A percentile compares a stretch with the other conserved stretches of the same genome.
phyloP scores from a whole-genome alignment of 352 stramenopile genomes.

The Thalassiosira exigua region DNA sequence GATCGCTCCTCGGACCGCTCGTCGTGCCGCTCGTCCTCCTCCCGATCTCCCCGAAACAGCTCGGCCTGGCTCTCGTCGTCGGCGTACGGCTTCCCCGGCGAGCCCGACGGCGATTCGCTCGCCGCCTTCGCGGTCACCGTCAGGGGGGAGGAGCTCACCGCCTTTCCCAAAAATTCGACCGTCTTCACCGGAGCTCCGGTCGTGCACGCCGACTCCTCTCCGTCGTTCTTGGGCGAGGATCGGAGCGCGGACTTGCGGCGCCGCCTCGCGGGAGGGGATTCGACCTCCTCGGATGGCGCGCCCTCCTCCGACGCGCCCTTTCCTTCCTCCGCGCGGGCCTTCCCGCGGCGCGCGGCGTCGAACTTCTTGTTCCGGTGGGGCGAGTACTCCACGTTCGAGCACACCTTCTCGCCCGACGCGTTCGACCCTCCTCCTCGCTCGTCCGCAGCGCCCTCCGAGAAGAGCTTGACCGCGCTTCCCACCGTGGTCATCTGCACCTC shows the following conservation, averaged over 20 bases:
- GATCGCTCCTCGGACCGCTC: background rate
- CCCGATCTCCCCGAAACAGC: background rate
- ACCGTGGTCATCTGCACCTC: background rate
- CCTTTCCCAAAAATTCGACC: conserved; percentile 8
- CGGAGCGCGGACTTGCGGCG: no score
- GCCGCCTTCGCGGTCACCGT: background rate
- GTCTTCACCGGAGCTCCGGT: conserved; percentile 21
- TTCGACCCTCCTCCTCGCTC: background rate
- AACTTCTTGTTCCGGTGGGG: background rate
- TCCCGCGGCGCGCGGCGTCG: no score
- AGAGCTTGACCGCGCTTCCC: background rate
- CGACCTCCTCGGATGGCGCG: no score
- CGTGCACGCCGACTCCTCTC: conserved; percentile 5
- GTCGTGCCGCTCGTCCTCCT: background rate
- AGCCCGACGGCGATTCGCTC: background rate
- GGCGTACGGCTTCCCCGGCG: background rate
- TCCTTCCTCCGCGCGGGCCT: no score
- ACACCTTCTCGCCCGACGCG: background rate
- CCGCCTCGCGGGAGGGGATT: no score
- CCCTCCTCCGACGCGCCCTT: no score
- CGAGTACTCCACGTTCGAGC: background rate
- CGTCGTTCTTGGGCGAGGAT: background rate
- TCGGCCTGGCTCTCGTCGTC: background rate
- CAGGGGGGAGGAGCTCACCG: conserved; percentile 13
- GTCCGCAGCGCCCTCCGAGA: background rate